phyloP scores from a whole-genome alignment of 805 yeast species.

The Candida endomychidarum region DNA sequence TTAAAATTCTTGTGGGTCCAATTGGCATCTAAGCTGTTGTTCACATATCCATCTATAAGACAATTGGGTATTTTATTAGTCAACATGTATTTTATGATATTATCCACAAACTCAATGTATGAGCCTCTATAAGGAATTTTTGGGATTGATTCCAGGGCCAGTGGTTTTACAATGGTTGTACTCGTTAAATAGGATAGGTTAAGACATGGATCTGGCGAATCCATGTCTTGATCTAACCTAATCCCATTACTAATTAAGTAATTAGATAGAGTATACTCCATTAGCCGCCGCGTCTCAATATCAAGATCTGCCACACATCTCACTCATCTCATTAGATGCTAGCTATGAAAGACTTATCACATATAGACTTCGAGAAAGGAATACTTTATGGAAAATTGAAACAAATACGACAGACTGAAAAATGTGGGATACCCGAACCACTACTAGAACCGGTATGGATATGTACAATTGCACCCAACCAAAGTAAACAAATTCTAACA shows the following conservation, averaged over 20 bases:
- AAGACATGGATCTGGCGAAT: no score
- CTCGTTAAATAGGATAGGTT: neutral
- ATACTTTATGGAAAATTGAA: constrained; percentile 44
- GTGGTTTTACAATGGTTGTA: neutral
- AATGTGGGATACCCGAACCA: constrained; percentile 21
- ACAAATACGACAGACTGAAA: constrained; percentile 40
- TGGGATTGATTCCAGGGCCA: neutral
- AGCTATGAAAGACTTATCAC: constrained; percentile 8
- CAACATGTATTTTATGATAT: constrained; percentile 34
- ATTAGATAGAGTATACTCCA: neutral
- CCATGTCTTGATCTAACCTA: no score
- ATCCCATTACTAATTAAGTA: no score
- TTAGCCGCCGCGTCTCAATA: neutral
- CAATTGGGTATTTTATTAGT: constrained; percentile 33
- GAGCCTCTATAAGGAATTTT: constrained; percentile 10
- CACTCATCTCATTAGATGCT: constrained; percentile 2
- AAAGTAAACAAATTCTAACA: constrained; percentile 26
- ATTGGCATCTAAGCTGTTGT: constrained; percentile 29
- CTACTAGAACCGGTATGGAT: constrained; percentile 46
- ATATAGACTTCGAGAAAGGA: constrained; percentile 49
- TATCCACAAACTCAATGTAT: constrained; percentile 39
- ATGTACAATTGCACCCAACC: constrained; percentile 41
- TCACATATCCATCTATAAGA: constrained; percentile 43
- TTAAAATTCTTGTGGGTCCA: constrained; percentile 35
- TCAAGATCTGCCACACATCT: no score